Percentiles rank a stretch among this genome's conserved stretches.
Evolutionary conservation across 768 basidiomycete species (phyloP).

Genomic region (Gloeophyllum trabeum): DNA sequence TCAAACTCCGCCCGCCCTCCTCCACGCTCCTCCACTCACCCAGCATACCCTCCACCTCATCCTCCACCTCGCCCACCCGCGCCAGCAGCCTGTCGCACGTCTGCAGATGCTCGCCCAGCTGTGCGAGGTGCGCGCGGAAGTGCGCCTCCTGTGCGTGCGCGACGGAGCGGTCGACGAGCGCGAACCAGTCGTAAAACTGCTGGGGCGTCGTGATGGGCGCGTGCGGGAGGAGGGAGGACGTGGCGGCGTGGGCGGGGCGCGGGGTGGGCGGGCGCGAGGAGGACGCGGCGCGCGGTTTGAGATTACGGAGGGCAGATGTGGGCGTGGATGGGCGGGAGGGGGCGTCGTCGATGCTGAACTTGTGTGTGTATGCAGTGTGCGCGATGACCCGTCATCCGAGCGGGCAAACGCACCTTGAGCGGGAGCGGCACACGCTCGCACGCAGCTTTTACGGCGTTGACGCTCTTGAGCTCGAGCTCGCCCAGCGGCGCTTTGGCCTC

Average conservation of each 20-base stretch:
- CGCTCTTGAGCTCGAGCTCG: conserved; percentile 57
- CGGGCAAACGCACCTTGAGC: conserved; percentile 49
- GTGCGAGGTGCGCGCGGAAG: conserved; percentile 76
- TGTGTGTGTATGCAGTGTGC: background rate
- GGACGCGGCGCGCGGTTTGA: conserved; percentile 27
- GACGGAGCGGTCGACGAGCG: conserved; percentile 79
- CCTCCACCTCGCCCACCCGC: conserved; percentile 62
- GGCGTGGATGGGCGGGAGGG: conserved; percentile 21
- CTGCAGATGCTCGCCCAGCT: conserved; percentile 62
- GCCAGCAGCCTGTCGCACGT: conserved; percentile 70
- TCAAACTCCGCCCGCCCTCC: conserved; percentile 82
- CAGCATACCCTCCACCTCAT: conserved; percentile 70
- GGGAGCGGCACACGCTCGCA: conserved; percentile 57
- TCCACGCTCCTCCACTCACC: conserved; percentile 83
- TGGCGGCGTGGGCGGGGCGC: conserved; percentile 12
- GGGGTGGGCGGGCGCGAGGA: conserved; percentile 39
- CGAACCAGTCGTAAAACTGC: conserved; percentile 96
- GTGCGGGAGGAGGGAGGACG: conserved; percentile 64
- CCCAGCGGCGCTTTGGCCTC: conserved; percentile 70
- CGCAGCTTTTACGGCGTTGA: conserved; percentile 49
- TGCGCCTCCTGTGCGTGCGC: conserved; percentile 91
- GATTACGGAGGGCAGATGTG: conserved; percentile 19
- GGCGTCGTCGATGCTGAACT: conserved; percentile 30
- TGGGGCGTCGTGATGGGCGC: conserved; percentile 83
- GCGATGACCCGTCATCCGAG: background rate